These are phyloP conservation scores for Pythium aphanidermatum DNA, from an alignment of 352 stramenopile species.

Conservation along the genomic window DNA sequence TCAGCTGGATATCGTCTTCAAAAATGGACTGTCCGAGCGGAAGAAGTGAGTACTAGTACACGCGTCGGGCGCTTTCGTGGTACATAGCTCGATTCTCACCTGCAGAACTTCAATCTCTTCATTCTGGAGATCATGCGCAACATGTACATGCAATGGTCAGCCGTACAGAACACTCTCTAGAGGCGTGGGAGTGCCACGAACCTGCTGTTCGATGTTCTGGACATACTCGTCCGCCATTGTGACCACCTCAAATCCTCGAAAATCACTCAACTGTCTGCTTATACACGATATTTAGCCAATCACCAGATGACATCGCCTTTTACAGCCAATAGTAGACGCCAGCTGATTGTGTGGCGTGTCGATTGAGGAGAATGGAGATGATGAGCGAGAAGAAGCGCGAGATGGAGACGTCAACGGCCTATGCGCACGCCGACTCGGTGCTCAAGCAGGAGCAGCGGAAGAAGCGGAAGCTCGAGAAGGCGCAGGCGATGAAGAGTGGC, in stretches of 20 bases:
- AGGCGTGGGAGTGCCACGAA: slow-evolving; percentile 11
- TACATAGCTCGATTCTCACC: too few relatives aligned
- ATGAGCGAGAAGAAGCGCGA: slow-evolving; percentile 31
- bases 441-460: slow-evolving; percentile 33
- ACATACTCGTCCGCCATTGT: slow-evolving; percentile 17
- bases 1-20: slow-evolving; percentile 54
- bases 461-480: slow-evolving; percentile 62
- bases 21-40: slow-evolving; percentile 56
- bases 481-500: slow-evolving; percentile 31
- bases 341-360: not conserved
- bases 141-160: not conserved
- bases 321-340: not conserved
- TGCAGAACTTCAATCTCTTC: slow-evolving; percentile 76
- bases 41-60: not conserved
- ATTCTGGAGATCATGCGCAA: slow-evolving; percentile 23
- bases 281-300: slow-evolving; percentile 15
- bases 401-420: slow-evolving; percentile 7
- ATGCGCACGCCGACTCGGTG: not conserved
- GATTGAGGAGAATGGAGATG: slow-evolving; percentile 5
- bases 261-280: not conserved
- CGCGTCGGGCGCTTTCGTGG: too few relatives aligned
- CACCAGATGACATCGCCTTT: not conserved
- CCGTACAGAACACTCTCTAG: not conserved
- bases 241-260: not conserved
- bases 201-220: slow-evolving; percentile 47